Percentiles rank a stretch among this genome's conserved stretches.
These are phyloP conservation scores for Cyclotella cryptica DNA, from an alignment of 108 stramenopile species.

Conservation along the genomic window DNA sequence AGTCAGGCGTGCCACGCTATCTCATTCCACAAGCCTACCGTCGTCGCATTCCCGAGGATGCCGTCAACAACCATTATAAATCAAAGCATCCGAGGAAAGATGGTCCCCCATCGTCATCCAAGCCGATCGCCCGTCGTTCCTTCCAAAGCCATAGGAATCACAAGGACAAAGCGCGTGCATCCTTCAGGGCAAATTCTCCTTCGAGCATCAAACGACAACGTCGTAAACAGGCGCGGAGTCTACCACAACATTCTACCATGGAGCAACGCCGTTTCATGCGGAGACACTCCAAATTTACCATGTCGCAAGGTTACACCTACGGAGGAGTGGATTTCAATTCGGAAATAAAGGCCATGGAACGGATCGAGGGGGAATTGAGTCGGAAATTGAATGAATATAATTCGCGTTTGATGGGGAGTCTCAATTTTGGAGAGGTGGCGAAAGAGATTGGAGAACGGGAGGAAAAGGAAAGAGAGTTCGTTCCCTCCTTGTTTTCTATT, in stretches of 20 bases:
- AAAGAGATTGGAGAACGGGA: neutral
- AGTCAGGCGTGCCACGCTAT: neutral
- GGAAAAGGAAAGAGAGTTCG: constrained; percentile 1
- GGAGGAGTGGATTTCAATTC: neutral
- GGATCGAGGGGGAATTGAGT: neutral
- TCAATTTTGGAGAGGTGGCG: neutral
- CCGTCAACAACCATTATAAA: neutral
- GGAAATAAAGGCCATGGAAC: neutral
- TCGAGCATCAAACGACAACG: no score
- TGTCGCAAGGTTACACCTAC: no score
- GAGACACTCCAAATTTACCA: no score
- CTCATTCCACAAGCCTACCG: constrained; percentile 16
- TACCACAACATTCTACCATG: no score
- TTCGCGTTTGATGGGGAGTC: neutral
- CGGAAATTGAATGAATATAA: neutral
- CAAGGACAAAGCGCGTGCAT: no score
- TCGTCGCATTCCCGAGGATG: neutral
- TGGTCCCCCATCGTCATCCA: no score
- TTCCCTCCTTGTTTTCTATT: neutral
- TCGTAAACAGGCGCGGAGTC: no score
- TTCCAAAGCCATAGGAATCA: no score
- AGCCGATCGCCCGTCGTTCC: no score
- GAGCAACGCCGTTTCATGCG: no score
- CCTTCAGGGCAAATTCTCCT: no score
- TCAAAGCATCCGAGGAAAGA: neutral